Percentiles rank a stretch among this genome's conserved stretches.
These are phyloP conservation scores for Elsinoe australis DNA, from an alignment of 2,329 filamentous ascomycete genomes.

Conservation along the genomic window DNA sequence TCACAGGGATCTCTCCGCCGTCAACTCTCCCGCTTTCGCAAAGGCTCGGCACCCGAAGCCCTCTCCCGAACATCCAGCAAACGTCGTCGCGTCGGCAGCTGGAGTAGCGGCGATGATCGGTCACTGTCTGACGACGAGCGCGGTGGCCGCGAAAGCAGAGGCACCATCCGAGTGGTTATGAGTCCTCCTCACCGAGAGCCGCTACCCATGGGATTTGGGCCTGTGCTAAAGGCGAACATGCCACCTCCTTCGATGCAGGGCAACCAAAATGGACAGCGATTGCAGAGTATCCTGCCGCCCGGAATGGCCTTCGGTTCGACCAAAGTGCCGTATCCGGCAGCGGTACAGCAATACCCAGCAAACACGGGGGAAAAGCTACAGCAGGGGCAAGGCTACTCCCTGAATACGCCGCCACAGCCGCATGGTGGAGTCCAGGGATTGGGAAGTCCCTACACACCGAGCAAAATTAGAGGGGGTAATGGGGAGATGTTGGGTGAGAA, in stretches of 20 bases:
- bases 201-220: constrained; percentile 9
- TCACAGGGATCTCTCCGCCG: constrained; percentile 29
- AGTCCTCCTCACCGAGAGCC: background rate
- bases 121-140: constrained; percentile 1
- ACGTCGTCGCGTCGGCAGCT: constrained; percentile 19
- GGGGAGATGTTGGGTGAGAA: background rate
- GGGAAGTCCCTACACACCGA: constrained; percentile 13
- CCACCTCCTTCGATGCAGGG: background rate
- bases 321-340: constrained; percentile 3
- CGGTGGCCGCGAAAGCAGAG: constrained; percentile 1
- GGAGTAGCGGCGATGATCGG: background rate
- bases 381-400: background rate
- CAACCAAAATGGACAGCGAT: background rate
- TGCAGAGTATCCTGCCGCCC: background rate
- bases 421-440: background rate
- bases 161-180: constrained; percentile 16
- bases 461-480: background rate
- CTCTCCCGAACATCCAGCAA: constrained; percentile 37
- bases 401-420: constrained; percentile 6
- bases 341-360: background rate
- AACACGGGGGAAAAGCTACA: constrained; percentile 4
- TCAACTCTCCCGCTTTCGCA: constrained; percentile 10
- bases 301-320: constrained; percentile 6
- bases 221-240: constrained; percentile 12
- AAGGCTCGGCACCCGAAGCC: constrained; percentile 33